Percentiles rank a stretch among this genome's conserved stretches.
These are phyloP conservation scores for Clonostachys rhizophaga DNA, from an alignment of 2,329 filamentous ascomycete genomes.

Conservation along the genomic window DNA sequence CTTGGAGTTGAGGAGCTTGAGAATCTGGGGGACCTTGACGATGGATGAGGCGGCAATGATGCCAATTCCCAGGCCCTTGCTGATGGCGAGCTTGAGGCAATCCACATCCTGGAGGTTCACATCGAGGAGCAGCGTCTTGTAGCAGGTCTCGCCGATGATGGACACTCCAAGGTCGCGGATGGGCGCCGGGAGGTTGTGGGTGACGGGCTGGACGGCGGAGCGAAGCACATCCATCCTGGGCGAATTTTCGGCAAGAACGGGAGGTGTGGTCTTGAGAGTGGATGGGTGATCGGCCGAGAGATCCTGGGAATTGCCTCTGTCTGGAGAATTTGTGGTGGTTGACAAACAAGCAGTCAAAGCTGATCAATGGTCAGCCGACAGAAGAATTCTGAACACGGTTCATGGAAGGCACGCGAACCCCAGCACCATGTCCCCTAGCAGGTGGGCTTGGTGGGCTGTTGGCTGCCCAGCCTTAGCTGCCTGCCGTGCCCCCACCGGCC, in stretches of 20 bases:
- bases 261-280: no score
- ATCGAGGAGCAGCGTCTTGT: constrained; percentile 79
- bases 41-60: constrained; percentile 88
- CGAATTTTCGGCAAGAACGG: constrained; percentile 4
- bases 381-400: no score
- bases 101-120: constrained; percentile 71
- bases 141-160: constrained; percentile 80
- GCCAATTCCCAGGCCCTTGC: constrained; percentile 87
- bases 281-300: no score
- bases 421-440: no score
- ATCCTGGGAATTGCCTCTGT: no score
- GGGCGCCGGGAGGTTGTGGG: constrained; percentile 67
- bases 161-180: constrained; percentile 71
- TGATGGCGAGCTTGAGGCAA: constrained; percentile 86
- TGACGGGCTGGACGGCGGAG: constrained; percentile 62
- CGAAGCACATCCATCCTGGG: constrained; percentile 56
- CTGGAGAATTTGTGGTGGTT: no score
- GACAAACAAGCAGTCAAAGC: no score
- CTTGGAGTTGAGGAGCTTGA: constrained; percentile 80
- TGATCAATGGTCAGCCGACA: no score
- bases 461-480: no score
- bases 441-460: no score
- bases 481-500: no score
- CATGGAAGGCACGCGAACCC: no score
- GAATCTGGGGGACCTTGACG: constrained; percentile 94